A percentile compares a stretch with the other conserved stretches of the same genome.
phyloP scores from a whole-genome alignment of 495 filamentous ascomycete species.

The Podospora didyma region DNA sequence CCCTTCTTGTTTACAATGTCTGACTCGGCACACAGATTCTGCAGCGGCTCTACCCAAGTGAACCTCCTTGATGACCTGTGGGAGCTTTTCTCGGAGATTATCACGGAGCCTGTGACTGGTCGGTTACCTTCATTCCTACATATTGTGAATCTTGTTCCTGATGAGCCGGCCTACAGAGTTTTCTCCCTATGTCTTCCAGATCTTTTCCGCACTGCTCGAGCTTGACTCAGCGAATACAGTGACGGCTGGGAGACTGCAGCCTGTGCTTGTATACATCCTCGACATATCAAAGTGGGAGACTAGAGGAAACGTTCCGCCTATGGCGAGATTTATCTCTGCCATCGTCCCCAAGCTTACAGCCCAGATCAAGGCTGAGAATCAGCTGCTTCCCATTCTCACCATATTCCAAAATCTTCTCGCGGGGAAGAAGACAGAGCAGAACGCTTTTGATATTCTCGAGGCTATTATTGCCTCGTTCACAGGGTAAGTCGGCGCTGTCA shows the following conservation, averaged over 20 bases:
- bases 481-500: constrained; percentile 53
- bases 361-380: constrained; percentile 63
- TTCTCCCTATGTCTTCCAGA: constrained; percentile 92
- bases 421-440: constrained; percentile 67
- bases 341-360: constrained; percentile 73
- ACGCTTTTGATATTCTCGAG: constrained; percentile 88
- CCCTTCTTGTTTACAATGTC: not conserved
- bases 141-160: constrained; percentile 10
- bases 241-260: constrained; percentile 71
- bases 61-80: constrained; percentile 77
- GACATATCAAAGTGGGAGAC: constrained; percentile 79
- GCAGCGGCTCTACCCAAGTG: constrained; percentile 59
- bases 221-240: constrained; percentile 69
- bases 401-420: constrained; percentile 88
- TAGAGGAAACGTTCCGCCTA: constrained; percentile 86
- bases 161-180: constrained; percentile 60
- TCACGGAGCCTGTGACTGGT: constrained; percentile 79
- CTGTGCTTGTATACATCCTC: constrained; percentile 69
- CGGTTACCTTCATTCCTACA: constrained; percentile 10
- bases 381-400: constrained; percentile 74
- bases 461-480: constrained; percentile 66
- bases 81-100: constrained; percentile 67
- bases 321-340: constrained; percentile 77
- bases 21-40: constrained; percentile 48
- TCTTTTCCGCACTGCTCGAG: constrained; percentile 86